Base-by-base conservation (phyloP, 2,329 filamentous ascomycete genomes). In the Diaporthe sp. region DNA sequence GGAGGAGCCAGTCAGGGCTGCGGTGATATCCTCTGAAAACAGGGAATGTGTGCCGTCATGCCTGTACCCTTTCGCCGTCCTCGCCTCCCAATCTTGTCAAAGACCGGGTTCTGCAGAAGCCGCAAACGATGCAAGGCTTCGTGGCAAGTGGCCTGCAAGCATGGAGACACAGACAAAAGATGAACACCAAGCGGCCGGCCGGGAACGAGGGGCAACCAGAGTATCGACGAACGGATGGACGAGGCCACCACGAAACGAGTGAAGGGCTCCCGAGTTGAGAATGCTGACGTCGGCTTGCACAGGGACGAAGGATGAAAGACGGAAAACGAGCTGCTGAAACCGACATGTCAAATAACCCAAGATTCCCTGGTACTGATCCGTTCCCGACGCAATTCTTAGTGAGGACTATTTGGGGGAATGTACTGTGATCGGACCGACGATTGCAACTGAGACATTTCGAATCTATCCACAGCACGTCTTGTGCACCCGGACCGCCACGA, bases 371-470 rank as follows among this genome's bases (percentile, higher is more conserved):
- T 68, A 25, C 62, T 68, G 31, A 37, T 19, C 62, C 19, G 46
- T 53, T 68, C 65, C 46, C 31, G 28, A 28, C 46, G 22, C 22
- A 15, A 1, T 55, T 42, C 65, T 69, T 55, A 69, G 55, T 69
- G 34, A 69, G 13, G 10, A 17, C 34, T 42, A 9, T 15, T 69
- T 55, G 49, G 65, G 65, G 49, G 55, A 49, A 69, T 69, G 28
- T 69, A 17, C 37, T 62, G 17, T 44, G 58, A 51, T 55, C 58
- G 58, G 71, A 34, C 71, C 58, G 46, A 65, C 37, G 44, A 67
- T 51, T 67, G 49, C 49, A 46, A 62, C 51, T 67, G 51, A 73
- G 59, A 75, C 59, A 73, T 65, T 67, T 46, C 59, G 39, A 68
- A 53, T 49, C 69, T 65, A 67, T 57, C 44, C 28, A 72, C 42